Conservation (phyloP, 2,329 filamentous ascomycete genomes). For the Fusarium pseudograminearum region DNA sequence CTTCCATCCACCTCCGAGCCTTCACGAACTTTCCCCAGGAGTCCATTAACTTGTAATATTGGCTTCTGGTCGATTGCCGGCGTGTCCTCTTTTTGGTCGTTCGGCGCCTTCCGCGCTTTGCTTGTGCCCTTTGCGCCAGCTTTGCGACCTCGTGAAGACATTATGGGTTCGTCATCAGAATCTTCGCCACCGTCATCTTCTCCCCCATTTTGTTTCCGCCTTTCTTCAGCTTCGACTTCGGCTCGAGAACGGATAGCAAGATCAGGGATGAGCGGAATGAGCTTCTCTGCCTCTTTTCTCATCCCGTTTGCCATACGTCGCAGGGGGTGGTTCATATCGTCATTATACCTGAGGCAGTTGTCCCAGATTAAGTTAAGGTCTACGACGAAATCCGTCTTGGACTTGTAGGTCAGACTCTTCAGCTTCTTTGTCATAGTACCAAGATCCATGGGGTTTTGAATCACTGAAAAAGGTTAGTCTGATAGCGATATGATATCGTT, state of each 20-base stretch:
- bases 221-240: conserved; percentile 90
- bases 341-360: conserved; percentile 96
- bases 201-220: conserved; percentile 86
- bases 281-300: conserved; percentile 96
- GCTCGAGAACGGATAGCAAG: conserved; percentile 90
- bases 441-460: conserved; percentile 98
- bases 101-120: conserved; percentile 79
- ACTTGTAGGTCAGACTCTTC: conserved; percentile 81
- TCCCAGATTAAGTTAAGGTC: conserved; percentile 97
- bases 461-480: conserved; percentile 66
- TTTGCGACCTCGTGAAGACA: conserved; percentile 94
- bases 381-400: conserved; percentile 92
- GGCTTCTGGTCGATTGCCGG: conserved; percentile 82
- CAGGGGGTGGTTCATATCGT: conserved; percentile 86
- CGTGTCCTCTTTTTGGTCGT: conserved; percentile 81
- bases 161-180: conserved; percentile 97
- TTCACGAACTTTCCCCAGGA: conserved; percentile 70
- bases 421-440: conserved; percentile 99
- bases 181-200: conserved; percentile 88
- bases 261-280: conserved; percentile 94
- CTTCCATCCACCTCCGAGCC: conserved; percentile 89
- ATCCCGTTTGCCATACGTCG: conserved; percentile 95
- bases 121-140: conserved; percentile 81
- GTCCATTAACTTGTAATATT: conserved; percentile 72
- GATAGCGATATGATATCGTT: neutral